Conservation (phyloP, 805 yeast species). For the Scheffersomyces lignosus region DNA sequence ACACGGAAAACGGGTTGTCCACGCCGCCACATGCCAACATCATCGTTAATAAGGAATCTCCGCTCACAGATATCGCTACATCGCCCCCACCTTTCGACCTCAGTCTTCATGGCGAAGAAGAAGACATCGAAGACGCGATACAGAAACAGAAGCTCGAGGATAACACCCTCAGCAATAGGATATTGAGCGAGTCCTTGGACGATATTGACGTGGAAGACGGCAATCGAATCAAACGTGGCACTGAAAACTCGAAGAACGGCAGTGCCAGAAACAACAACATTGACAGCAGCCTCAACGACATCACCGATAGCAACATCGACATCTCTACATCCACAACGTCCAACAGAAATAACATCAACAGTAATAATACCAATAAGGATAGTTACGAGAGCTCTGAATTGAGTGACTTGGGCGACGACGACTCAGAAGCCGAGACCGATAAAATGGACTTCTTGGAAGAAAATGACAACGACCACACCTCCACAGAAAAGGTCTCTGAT, state of each 20-base stretch:
- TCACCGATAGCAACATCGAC: too few relatives aligned
- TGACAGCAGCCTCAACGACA: too few relatives aligned
- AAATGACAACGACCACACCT: constrained; percentile 19
- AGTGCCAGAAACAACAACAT: too few relatives aligned
- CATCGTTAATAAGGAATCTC: constrained; percentile 32
- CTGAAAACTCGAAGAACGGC: neutral
- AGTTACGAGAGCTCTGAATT: constrained; percentile 43
- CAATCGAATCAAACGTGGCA: too few relatives aligned
- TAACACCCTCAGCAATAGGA: too few relatives aligned
- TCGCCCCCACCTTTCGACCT: constrained; percentile 41
- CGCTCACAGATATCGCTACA: constrained; percentile 41
- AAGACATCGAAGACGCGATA: neutral
- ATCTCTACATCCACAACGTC: too few relatives aligned
- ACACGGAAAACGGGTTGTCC: neutral
- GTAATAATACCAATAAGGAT: constrained; percentile 12
- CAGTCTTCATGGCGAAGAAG: constrained; percentile 8
- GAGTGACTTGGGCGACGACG: constrained; percentile 57
- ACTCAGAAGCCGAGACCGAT: constrained; percentile 90
- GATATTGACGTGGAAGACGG: neutral
- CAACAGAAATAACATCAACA: neutral
- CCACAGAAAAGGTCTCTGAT: constrained; percentile 30
- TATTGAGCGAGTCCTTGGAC: too few relatives aligned
- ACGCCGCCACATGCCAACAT: constrained; percentile 4
- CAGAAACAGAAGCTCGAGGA: too few relatives aligned
- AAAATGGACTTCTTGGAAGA: constrained; percentile 62